Percentiles rank a stretch among this genome's conserved stretches.
These are phyloP conservation scores for Teunomyces kruisii DNA, from an alignment of 805 yeast species.

Conservation along the genomic window DNA sequence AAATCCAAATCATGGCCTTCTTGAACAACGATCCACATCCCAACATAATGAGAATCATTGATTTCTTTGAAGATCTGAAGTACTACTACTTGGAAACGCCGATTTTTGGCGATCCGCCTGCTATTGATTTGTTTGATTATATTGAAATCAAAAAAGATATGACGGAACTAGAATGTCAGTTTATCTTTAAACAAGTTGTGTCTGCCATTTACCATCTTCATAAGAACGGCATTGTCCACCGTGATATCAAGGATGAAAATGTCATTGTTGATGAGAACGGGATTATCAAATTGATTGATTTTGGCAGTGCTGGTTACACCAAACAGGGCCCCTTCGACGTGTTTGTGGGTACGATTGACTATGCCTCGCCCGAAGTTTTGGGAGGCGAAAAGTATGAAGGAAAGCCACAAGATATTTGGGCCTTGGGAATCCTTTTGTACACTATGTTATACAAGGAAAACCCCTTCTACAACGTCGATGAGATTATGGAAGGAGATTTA, in stretches of 20 bases:
- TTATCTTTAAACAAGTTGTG: constrained; percentile 76
- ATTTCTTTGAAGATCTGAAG: constrained; percentile 88
- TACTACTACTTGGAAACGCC: constrained; percentile 91
- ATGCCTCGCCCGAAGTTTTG: constrained; percentile 96
- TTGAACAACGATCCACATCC: constrained; percentile 78
- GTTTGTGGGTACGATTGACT: constrained; percentile 95
- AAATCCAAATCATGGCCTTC: constrained; percentile 89
- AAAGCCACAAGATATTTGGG: constrained; percentile 96
- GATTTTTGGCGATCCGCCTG: constrained; percentile 86
- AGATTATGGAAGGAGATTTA: constrained; percentile 87
- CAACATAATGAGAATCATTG: constrained; percentile 79
- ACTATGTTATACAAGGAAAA: constrained; percentile 91
- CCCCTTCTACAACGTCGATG: constrained; percentile 94
- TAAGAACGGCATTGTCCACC: constrained; percentile 81
- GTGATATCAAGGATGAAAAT: constrained; percentile 95
- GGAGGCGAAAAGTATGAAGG: constrained; percentile 89
- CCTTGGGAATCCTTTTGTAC: constrained; percentile 85
- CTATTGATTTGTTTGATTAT: constrained; percentile 87
- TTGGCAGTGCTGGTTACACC: constrained; percentile 91
- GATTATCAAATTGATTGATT: constrained; percentile 82
- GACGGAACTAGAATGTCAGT: constrained; percentile 75
- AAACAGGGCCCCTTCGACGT: constrained; percentile 95
- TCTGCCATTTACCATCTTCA: constrained; percentile 82
- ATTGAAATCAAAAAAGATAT: constrained; percentile 83
- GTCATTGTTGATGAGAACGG: constrained; percentile 84